Base-by-base conservation (phyloP, 805 yeast species). In the Metschnikowia baotianmanensis region DNA sequence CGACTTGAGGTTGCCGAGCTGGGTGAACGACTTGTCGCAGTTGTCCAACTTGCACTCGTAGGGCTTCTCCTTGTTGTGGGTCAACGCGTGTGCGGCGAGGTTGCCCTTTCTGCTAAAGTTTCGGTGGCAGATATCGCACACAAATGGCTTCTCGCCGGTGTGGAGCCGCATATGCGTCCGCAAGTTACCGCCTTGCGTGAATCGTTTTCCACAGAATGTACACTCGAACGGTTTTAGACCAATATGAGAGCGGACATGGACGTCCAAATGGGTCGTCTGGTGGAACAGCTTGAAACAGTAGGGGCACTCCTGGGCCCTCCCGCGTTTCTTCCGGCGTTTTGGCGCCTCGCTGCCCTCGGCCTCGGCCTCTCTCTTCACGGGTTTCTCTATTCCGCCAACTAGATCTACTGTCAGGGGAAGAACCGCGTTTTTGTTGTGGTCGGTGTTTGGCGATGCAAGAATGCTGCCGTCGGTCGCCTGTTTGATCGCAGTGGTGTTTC, bases 111-210 rank as follows among this genome's bases (percentile, higher is more conserved):
- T 76, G 39, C 95, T 86, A 61, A 90, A 90, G 24, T 78, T 71
- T 45, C 87, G 77, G 17, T 78, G 77, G 62, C 98, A 90, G 8
- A 76, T 63, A 15, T 79, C 81, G 67, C 98, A 90, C 26, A 74
- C 70, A 57, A 83, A 90, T 4, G 97, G 98, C 57, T 86, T 85
- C 55, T 90, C 96, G 20, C 96, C 96, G 0, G 96, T 88, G 55
- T 88, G 96, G 24, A 88, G 69, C 48, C 96, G 69, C 55, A 80
- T 69, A 65, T 89, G 96, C 0, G 96, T 89, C 40, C 95, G 65
- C 50, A 89, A 67, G 61, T 88, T 88, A 17, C 96, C 96, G 33
- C 96, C 91, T 59, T 88, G 96, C 0, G 96, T 86, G 52, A 88
- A 88, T 38, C 83, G 63, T 60, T 88, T 88, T 12, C 80, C 83